These are phyloP conservation scores for Hydnomerulius pinastri DNA, from an alignment of 768 basidiomycete genomes.

Conservation along the genomic window DNA sequence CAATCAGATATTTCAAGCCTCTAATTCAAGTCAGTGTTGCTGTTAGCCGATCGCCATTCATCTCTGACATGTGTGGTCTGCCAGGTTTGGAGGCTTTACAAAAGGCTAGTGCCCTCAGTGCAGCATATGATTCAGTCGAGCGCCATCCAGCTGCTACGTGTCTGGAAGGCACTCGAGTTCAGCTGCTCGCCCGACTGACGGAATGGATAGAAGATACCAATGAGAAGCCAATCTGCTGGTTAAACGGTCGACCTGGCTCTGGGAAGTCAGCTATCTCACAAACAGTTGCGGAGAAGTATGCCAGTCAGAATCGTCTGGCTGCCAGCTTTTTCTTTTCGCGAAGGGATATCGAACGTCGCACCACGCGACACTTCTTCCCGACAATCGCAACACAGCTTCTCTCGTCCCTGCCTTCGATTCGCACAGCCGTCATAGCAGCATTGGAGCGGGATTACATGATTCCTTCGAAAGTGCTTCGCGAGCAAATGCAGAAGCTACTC, in stretches of 20 bases:
- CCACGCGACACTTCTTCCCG: conserved; percentile 26
- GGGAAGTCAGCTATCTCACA: conserved; percentile 33
- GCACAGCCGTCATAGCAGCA: conserved; percentile 21
- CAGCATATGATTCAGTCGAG: conserved; percentile 10
- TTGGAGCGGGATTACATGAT: conserved; percentile 28
- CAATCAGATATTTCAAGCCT: conserved; percentile 12
- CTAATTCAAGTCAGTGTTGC: not conserved
- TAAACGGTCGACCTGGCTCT: conserved; percentile 19
- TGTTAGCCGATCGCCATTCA: no score
- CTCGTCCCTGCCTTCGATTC: conserved; percentile 18
- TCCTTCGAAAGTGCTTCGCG: conserved; percentile 28
- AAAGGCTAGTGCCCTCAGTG: conserved; percentile 12
- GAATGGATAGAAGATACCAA: conserved; percentile 7
- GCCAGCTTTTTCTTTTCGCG: conserved; percentile 40
- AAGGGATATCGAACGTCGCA: conserved; percentile 24
- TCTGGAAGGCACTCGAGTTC: conserved; percentile 13
- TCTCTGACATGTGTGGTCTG: not conserved
- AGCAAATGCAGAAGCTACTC: conserved; percentile 30
- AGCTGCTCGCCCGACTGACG: conserved; percentile 8
- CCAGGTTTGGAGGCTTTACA: conserved; percentile 9
- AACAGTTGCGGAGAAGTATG: conserved; percentile 30
- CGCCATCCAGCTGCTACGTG: conserved; percentile 12
- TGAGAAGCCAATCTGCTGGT: conserved; percentile 15
- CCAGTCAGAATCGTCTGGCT: conserved; percentile 21
- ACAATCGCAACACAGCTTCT: conserved; percentile 36